Base-by-base conservation (phyloP, 306 rosid species). In the Ceratonia siliqua region DNA sequence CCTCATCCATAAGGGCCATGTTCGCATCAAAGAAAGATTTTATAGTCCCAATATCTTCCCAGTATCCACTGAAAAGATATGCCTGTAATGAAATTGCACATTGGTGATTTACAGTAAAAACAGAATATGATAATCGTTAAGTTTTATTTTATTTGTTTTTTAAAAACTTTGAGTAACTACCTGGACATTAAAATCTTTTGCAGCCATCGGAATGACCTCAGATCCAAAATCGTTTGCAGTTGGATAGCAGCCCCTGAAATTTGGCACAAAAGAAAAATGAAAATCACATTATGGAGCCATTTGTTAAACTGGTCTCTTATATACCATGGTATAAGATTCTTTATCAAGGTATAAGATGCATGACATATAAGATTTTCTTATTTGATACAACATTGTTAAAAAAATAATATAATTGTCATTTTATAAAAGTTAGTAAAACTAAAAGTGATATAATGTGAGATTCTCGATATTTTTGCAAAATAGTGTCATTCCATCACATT, bases 21-120 rank as follows among this genome's bases (percentile, higher is more conserved):
- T 88, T 94, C 70, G 97, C 98, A 54, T 89, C 89, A 20, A 78
- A 89, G 72, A 91, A 91, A 42, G 94, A 81, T 84, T 82, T 83
- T 68, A 94, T 91, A 38, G 90, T 88, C 82, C 98, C 98, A 74
- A 94, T 89, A 65, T 94, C 98, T 75, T 94, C 97, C 98, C 98
- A 94, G 75, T 94, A 94, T 77, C 91, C 98, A 81, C 89, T 79
- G 59, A 89, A 94, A 27, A 91, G 65, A 62, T 71, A 94, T 1
- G 92, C 85, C 98, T 94, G 86, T 42, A 74, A 82, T 67, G 41
- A 72, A 72, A 73, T 39, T n/a, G n/a, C n/a, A 64, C 52, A 30
- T 64, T 22, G 30, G 13, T 64, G 3, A 24, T 64, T 14, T 14
- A 63, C 53, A 64, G 48, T 39, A 42, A 41, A 64, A 64, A 30